Conservation (phyloP, 2,329 filamentous ascomycete genomes). For the Pseudogymnoascus sp. region DNA sequence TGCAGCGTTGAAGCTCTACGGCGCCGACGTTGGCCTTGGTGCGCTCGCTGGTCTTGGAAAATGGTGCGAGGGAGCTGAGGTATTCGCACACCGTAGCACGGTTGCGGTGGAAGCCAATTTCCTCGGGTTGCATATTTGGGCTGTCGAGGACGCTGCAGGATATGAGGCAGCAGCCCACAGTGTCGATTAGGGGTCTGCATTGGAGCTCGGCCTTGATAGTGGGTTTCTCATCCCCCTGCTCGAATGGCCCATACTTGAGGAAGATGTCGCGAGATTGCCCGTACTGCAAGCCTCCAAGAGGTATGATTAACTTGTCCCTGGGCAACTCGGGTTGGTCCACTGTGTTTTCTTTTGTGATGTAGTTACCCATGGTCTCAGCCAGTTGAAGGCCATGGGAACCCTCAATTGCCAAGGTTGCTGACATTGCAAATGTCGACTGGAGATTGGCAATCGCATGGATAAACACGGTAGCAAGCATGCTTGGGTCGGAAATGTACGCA, state of each 20-base stretch:
- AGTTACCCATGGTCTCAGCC: conserved; percentile 33
- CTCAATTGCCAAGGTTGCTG: conserved; percentile 36
- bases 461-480: conserved; percentile 54
- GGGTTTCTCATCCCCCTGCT: not conserved
- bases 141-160: not conserved
- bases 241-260: not conserved
- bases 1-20: conserved; percentile 13
- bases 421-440: conserved; percentile 48
- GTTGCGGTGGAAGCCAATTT: conserved; percentile 45
- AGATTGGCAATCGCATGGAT: conserved; percentile 55
- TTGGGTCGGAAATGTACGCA: conserved; percentile 53
- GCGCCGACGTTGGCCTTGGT: not conserved
- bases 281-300: not conserved
- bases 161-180: not conserved
- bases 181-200: not conserved
- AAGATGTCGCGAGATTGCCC: not conserved
- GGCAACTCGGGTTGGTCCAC: not conserved
- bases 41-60: not conserved
- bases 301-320: not conserved
- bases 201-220: not conserved
- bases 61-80: conserved; percentile 38
- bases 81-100: conserved; percentile 44
- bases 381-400: conserved; percentile 34
- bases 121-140: conserved; percentile 25
- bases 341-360: conserved; percentile 27